A percentile compares a stretch with the other conserved stretches of the same genome.
These are phyloP conservation scores for Mortierella sp. DNA, from an alignment of 371 early-diverging fungal genomes.

Conservation along the genomic window DNA sequence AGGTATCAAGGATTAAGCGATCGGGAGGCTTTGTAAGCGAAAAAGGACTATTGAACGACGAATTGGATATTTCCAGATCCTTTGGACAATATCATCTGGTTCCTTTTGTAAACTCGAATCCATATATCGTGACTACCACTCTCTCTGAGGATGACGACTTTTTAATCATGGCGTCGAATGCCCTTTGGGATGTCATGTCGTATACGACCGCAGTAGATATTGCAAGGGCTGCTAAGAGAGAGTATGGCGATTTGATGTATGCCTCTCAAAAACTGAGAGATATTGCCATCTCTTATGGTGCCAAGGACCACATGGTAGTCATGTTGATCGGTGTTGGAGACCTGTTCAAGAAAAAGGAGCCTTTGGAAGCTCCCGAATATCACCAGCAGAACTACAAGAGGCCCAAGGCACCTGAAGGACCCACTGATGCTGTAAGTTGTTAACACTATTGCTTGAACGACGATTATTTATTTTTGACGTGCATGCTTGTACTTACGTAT, in stretches of 20 bases:
- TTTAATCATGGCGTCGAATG: constrained; percentile 86
- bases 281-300: constrained; percentile 91
- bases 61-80: constrained; percentile 80
- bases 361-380: constrained; percentile 16
- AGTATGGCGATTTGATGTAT: constrained; percentile 76
- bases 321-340: constrained; percentile 89
- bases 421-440: constrained; percentile 66
- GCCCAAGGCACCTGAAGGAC: constrained; percentile 58
- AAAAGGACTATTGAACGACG: constrained; percentile 82
- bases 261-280: constrained; percentile 90
- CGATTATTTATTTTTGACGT: neutral
- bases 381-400: constrained; percentile 39
- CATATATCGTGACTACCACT: constrained; percentile 79
- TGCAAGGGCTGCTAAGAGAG: constrained; percentile 77
- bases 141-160: constrained; percentile 91
- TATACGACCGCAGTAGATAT: constrained; percentile 89
- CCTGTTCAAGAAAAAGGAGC: constrained; percentile 63
- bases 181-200: constrained; percentile 88
- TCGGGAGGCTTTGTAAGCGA: constrained; percentile 87
- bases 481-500: neutral
- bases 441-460: neutral
- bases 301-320: constrained; percentile 81
- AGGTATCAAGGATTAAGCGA: constrained; percentile 84
- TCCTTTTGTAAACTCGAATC: constrained; percentile 90
- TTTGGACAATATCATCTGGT: constrained; percentile 90